Evolutionary conservation across 768 basidiomycete species (phyloP).

Genomic region (Omphalotus guepiniiformis): DNA sequence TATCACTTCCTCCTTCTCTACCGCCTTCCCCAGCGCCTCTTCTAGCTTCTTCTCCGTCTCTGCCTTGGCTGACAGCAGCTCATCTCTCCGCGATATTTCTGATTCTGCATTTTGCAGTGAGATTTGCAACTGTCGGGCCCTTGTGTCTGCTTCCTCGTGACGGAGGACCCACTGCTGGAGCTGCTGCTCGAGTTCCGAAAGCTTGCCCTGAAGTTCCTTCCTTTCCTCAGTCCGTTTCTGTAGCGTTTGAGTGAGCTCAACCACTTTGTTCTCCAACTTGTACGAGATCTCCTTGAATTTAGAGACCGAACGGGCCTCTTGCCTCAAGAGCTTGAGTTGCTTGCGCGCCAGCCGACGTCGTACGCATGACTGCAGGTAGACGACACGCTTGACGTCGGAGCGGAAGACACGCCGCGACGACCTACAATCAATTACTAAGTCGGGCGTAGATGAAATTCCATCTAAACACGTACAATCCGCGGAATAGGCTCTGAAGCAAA

Average conservation of each 20-base stretch:
- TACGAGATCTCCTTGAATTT: slow-evolving; percentile 99
- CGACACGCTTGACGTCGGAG: slow-evolving; percentile 63
- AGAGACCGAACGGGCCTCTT: slow-evolving; percentile 93
- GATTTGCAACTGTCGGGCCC: slow-evolving; percentile 65
- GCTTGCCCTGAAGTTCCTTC: slow-evolving; percentile 75
- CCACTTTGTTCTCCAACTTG: slow-evolving; percentile 96
- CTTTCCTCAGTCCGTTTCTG: slow-evolving; percentile 90
- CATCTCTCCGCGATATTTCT: slow-evolving; percentile 68
- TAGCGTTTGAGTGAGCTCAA: slow-evolving; percentile 92
- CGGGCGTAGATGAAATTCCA: slow-evolving; percentile 1
- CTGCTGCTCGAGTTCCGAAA: slow-evolving; percentile 79
- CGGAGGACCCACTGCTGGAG: slow-evolving; percentile 80
- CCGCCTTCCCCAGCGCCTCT: slow-evolving; percentile 65
- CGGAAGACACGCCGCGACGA: slow-evolving; percentile 50
- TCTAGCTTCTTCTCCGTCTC: slow-evolving; percentile 79
- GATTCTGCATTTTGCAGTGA: slow-evolving; percentile 68
- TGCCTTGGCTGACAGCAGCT: slow-evolving; percentile 68
- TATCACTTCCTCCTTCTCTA: slow-evolving; percentile 83
- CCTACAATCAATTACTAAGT: slow-evolving; percentile 41
- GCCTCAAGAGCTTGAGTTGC: slow-evolving; percentile 76
- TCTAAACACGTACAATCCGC: slow-evolving; percentile 71
- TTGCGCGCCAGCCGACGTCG: slow-evolving; percentile 85
- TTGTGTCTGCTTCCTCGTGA: slow-evolving; percentile 81
- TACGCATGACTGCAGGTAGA: slow-evolving; percentile 88
- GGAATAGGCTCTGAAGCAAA: slow-evolving; percentile 74